phyloP scores from a whole-genome alignment of 2,329 filamentous ascomycete genomes.

The Diaporthe aspalathi region DNA sequence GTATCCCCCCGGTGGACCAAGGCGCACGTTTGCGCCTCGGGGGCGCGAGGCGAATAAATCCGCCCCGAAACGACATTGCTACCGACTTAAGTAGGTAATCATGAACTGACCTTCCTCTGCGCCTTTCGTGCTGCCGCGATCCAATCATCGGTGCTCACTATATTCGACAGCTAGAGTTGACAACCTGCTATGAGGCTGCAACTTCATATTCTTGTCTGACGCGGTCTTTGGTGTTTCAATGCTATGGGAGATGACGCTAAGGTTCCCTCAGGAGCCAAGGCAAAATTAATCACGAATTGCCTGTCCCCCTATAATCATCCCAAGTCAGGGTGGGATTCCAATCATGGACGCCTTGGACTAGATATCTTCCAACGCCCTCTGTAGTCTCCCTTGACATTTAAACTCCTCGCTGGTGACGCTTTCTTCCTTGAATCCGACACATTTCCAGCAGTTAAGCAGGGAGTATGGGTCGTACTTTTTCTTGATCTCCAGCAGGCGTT shows the following conservation, averaged over 20 bases:
- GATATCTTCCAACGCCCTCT: background rate
- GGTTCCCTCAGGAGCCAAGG: background rate
- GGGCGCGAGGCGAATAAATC: background rate
- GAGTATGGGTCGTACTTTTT: slow-evolving; percentile 3
- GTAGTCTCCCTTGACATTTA: slow-evolving; percentile 8
- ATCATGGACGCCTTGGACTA: background rate
- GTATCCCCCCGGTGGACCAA: background rate
- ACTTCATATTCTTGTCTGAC: background rate
- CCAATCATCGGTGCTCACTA: background rate
- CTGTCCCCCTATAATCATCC: too few species aligned
- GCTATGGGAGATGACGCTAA: background rate
- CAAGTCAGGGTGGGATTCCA: background rate
- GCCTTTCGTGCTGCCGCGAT: background rate
- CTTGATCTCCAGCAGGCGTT: slow-evolving; percentile 15
- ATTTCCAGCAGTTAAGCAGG: slow-evolving; percentile 22
- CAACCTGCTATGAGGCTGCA: background rate
- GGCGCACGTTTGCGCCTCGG: background rate
- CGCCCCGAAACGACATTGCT: background rate
- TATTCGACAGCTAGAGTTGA: background rate
- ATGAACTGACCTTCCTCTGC: background rate
- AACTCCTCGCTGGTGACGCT: background rate
- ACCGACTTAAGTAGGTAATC: too few species aligned
- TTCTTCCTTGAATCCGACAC: slow-evolving; percentile 6
- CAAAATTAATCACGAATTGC: background rate
- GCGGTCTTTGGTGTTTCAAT: background rate